phyloP scores from a whole-genome alignment of 2,329 filamentous ascomycete species.

The Colletotrichum orbiculare region DNA sequence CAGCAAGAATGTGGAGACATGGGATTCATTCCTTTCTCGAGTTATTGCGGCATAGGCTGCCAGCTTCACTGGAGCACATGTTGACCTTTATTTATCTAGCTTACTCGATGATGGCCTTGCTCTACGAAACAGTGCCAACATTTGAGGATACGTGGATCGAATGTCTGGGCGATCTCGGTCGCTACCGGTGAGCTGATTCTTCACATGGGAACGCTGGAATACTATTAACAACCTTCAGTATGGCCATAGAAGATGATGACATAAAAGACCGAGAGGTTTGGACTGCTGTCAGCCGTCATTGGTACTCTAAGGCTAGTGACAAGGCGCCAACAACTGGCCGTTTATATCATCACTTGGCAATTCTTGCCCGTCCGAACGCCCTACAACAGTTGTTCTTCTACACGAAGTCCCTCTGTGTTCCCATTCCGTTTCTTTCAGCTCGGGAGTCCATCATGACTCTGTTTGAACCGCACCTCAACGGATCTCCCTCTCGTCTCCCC shows the following conservation, averaged over 20 bases:
- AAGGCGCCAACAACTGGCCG: conserved; percentile 79
- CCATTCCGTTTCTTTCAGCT: conserved; percentile 74
- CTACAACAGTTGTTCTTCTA: conserved; percentile 81
- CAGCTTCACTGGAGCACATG: conserved; percentile 87
- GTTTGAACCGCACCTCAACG: conserved; percentile 67
- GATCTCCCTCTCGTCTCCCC: rapidly evolving
- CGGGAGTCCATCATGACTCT: conserved; percentile 77
- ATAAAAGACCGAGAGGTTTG: conserved; percentile 81
- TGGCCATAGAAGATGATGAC: conserved; percentile 91
- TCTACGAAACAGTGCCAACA: conserved; percentile 85
- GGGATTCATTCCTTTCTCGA: conserved; percentile 90
- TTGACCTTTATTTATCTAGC: conserved; percentile 88
- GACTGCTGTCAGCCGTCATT: conserved; percentile 82
- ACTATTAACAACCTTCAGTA: conserved; percentile 49
- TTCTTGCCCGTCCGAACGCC: conserved; percentile 76
- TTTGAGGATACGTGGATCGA: conserved; percentile 95
- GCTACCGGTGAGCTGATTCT: conserved; percentile 63
- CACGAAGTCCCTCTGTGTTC: conserved; percentile 75
- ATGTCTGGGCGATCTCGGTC: conserved; percentile 85
- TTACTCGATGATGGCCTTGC: conserved; percentile 88
- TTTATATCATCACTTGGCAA: conserved; percentile 89
- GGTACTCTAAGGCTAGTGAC: conserved; percentile 87
- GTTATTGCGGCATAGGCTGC: conserved; percentile 78
- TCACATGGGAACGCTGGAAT: neutral
- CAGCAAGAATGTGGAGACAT: conserved; percentile 92